Evolutionary conservation across 331 rosid genomes (phyloP), one percentile per base, ranked within the genome.

Genomic region (Ulmus americana): DNA sequence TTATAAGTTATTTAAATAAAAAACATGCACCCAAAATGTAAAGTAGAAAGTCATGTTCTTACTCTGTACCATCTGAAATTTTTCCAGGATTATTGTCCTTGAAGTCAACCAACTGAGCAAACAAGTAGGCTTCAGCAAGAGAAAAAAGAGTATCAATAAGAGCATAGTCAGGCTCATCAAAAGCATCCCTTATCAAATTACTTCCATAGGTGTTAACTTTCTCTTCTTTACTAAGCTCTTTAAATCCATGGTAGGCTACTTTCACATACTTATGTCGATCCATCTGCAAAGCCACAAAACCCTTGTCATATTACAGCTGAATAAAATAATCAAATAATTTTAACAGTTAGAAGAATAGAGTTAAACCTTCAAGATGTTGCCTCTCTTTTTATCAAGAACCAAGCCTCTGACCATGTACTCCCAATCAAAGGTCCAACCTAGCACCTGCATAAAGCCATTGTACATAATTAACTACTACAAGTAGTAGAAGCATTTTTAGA

Each of bases 221-320:
- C 69, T 85, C 96, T 78, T 82, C 99, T 85, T 94, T 94, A 7
- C 97, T 87, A 79, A 94, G 65, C 74, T 90, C 97, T 58, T 76
- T 84, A 70, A 90, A 94, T 70, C 97, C 99, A 82, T 94, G 99
- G 77, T 94, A 94, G 58, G 99, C 97, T 50, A 94, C 91, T 83
- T 90, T 94, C 67, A 94, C 99, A 79, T 94, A 94, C 81, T 94
- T 94, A 82, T 94, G 99, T 14, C 99, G 90, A 74, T 94, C 99
- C 99, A 94, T 90, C 99, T 94, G 80, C 40, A 66, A 53, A 70
- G 39, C 63, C 54, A 48, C 63, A 48, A 64, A 47, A 71, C 41
- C 35, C 54, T 39, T 15, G n/a, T n/a, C n/a, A 54, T 7, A 7
- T 38, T 20, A n/a, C 35, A 64, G 12, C 47, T 57, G 10, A 16